These are phyloP conservation scores for Aspergillus texensis DNA, from an alignment of 2,329 filamentous ascomycete species.

Conservation along the genomic window DNA sequence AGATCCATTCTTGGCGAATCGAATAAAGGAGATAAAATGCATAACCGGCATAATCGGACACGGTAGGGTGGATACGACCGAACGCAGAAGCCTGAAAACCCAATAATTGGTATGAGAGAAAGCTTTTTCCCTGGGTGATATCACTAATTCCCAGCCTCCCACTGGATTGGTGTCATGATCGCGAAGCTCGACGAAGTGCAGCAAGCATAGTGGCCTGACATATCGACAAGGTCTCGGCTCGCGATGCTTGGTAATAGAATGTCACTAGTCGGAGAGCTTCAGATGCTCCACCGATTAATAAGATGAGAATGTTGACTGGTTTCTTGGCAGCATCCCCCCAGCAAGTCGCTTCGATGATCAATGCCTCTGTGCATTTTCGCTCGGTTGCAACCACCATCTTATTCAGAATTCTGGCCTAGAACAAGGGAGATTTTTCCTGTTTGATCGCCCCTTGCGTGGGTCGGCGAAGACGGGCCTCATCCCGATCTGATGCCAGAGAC, in stretches of 20 bases:
- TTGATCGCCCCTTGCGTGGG: conserved; percentile 1
- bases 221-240: conserved; percentile 1
- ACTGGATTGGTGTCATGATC: neutral
- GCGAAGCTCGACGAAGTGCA: neutral
- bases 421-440: neutral
- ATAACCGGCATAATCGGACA: neutral
- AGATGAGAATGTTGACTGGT: neutral
- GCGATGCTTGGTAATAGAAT: neutral
- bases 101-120: neutral
- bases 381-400: neutral
- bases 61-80: neutral
- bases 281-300: conserved; percentile 3
- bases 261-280: neutral
- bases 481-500: neutral
- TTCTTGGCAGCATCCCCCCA: neutral
- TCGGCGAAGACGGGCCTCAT: neutral
- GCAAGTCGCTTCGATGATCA: conserved; percentile 1
- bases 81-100: neutral
- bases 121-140: neutral
- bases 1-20: conserved; percentile 17
- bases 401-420: conserved; percentile 1
- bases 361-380: neutral
- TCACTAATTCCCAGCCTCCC: neutral
- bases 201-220: neutral
- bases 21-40: neutral